Evolutionary conservation across 345 rosid species (phyloP), one percentile per base, ranked within the genome.

Genomic region (Dimocarpus longan): DNA sequence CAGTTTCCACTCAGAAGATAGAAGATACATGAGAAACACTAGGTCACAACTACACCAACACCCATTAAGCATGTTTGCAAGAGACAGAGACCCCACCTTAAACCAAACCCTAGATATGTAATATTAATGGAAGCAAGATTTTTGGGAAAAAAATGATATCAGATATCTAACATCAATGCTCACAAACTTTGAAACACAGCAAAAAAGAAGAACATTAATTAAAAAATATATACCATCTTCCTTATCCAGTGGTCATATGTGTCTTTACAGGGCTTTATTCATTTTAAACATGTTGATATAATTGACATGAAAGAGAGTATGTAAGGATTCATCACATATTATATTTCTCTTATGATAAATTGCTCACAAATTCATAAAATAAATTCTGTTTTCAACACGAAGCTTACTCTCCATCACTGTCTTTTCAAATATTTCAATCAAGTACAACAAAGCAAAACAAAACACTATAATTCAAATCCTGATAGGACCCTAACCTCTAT

Each of bases 251-350:
- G 98, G 93, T 98, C 95, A 90, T 80, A 95, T 93, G 87, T 93
- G 98, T 89, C 88, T 87, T n/a, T 93, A 62, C 65, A 95, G 79
- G 12, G 89, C 93, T 84, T 93, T 93, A 81, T 83, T 93, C 98
- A 95, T 95, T 70, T 88, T 91, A 86, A 93, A 95, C 98, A 93
- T 95, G 85, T 90, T 81, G n/a, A n/a, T n/a, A n/a, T n/a, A n/a
- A n/a, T n/a, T n/a, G n/a, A n/a, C n/a, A n/a, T n/a, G n/a, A n/a
- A 95, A 95, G 75, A 93, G 78, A 37, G 90, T 86, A 54, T 76
- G 91, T 73, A 93, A 80, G 39, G 89, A n/a, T n/a, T n/a, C n/a
- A n/a, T n/a, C n/a, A n/a, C n/a, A n/a, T n/a, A n/a, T n/a, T n/a
- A n/a, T n/a, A n/a, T n/a, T n/a, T n/a, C n/a, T n/a, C n/a, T n/a